These are phyloP conservation scores for Podaxis mareebaensis DNA, from an alignment of 768 basidiomycete species.

Conservation along the genomic window DNA sequence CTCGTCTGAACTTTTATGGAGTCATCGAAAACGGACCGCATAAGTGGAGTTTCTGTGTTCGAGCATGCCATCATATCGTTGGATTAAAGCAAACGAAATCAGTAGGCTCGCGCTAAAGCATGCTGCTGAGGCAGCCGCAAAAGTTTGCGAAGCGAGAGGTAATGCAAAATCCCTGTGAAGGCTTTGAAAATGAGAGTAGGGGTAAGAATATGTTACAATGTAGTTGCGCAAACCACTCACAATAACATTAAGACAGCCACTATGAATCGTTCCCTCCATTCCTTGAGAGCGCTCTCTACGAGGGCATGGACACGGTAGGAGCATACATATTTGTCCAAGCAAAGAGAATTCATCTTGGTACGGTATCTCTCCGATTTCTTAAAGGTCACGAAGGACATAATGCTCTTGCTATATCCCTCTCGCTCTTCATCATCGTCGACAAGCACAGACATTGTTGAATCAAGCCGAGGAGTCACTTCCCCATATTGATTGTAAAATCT, in stretches of 20 bases:
- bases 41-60: constrained; percentile 34
- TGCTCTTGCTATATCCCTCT: constrained; percentile 33
- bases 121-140: constrained; percentile 35
- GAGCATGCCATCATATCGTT: constrained; percentile 36
- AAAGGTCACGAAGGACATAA: constrained; percentile 45
- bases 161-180: constrained; percentile 35
- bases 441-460: constrained; percentile 51
- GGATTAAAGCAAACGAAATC: constrained; percentile 33
- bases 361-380: constrained; percentile 46
- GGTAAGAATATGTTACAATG: background rate
- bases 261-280: constrained; percentile 48
- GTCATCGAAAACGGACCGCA: constrained; percentile 40
- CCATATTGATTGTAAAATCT: constrained; percentile 61
- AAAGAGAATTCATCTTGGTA: constrained; percentile 45
- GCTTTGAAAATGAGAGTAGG: constrained; percentile 21
- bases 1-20: background rate
- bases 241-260: constrained; percentile 27
- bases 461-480: constrained; percentile 53
- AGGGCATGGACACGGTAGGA: constrained; percentile 53
- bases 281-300: constrained; percentile 40
- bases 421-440: constrained; percentile 26
- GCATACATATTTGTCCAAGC: constrained; percentile 57
- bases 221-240: constrained; percentile 21
- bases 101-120: constrained; percentile 38
- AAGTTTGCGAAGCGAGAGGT: constrained; percentile 27